phyloP scores from a whole-genome alignment of 2,329 filamentous ascomycete species.

The Cladosporium sp. region DNA sequence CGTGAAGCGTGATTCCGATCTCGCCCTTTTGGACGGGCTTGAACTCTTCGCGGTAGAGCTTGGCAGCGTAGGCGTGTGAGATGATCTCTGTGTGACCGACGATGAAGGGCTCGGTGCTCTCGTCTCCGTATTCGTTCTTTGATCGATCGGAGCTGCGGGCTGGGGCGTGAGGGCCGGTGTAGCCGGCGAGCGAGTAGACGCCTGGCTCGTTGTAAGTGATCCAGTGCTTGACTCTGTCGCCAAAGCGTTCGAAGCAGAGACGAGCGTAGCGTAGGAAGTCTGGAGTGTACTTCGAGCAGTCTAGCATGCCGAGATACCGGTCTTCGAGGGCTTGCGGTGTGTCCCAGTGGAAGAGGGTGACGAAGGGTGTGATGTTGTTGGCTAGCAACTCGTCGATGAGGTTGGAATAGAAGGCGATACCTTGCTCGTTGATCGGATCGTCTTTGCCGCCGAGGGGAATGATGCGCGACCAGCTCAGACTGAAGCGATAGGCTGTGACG shows the following conservation, averaged over 20 bases:
- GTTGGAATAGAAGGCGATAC: slow-evolving; percentile 27
- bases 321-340: slow-evolving; percentile 29
- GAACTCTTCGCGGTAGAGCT: slow-evolving; percentile 47
- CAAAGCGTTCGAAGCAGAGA: slow-evolving; percentile 42
- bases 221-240: slow-evolving; percentile 45
- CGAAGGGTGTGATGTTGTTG: slow-evolving; percentile 28
- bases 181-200: slow-evolving; percentile 41
- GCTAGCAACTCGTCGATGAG: slow-evolving; percentile 29
- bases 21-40: slow-evolving; percentile 41
- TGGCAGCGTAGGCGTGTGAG: slow-evolving; percentile 42
- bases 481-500: slow-evolving; percentile 31
- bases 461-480: slow-evolving; percentile 29
- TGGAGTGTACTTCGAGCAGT: slow-evolving; percentile 30
- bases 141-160: slow-evolving; percentile 38
- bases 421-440: slow-evolving; percentile 29
- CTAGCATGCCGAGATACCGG: slow-evolving; percentile 30
- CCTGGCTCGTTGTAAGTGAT: slow-evolving; percentile 48
- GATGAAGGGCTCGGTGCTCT: slow-evolving; percentile 42
- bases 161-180: slow-evolving; percentile 42
- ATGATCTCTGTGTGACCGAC: slow-evolving; percentile 46
- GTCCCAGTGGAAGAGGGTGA: slow-evolving; percentile 33
- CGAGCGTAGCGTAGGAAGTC: slow-evolving; percentile 44
- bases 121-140: slow-evolving; percentile 39
- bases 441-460: slow-evolving; percentile 29
- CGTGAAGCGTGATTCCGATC: slow-evolving; percentile 48